Evolutionary conservation across 768 basidiomycete species (phyloP), one percentile per base, ranked within the genome.

Genomic region (Serendipita indica): DNA sequence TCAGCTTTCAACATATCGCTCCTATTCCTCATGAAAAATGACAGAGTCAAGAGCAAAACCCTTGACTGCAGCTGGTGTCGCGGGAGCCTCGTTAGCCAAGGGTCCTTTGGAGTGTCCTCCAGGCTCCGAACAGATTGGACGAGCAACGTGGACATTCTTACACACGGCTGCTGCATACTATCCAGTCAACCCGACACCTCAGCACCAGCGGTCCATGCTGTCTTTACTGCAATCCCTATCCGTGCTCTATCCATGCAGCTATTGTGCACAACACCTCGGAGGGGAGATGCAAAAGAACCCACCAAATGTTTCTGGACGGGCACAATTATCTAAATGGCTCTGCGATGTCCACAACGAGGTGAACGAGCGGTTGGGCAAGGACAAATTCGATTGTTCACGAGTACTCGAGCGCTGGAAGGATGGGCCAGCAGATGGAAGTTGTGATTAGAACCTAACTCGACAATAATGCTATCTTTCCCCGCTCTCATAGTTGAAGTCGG

Each of bases 161-260:
- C 94, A 97, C 67, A 84, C 91, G 6, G 85, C 94, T 3, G 93
- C 92, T 0, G 90, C 94, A 20, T 96, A 97, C 71, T 98, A 92
- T 71, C 92, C 94, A 27, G 80, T 84, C n/a, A 71, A 73, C 14
- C 89, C 94, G 0, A 80, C 83, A 0, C 75, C 81, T 1, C 72
- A 73, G 3, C 89, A 94, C 64, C 83, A 86, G 60, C 77, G 80
- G 28, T 82, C 87, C 63, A 97, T 97, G 92, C 73, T 89, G 33
- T 75, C 77, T 64, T 76, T 98, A 25, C 71, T 98, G 13, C 77
- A 78, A 52, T 77, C 91, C 0, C 70, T 94, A 37, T 91, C 92
- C 0, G 69, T 79, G 6, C 72, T 97, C 14, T 98, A 98, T 71
- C 92, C 94, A 0, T 98, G 94, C 68, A 72, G 77, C 14, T 79